These are phyloP conservation scores for Arthrinium puccinioides DNA, from an alignment of 2,329 filamentous ascomycete species.

Conservation along the genomic window DNA sequence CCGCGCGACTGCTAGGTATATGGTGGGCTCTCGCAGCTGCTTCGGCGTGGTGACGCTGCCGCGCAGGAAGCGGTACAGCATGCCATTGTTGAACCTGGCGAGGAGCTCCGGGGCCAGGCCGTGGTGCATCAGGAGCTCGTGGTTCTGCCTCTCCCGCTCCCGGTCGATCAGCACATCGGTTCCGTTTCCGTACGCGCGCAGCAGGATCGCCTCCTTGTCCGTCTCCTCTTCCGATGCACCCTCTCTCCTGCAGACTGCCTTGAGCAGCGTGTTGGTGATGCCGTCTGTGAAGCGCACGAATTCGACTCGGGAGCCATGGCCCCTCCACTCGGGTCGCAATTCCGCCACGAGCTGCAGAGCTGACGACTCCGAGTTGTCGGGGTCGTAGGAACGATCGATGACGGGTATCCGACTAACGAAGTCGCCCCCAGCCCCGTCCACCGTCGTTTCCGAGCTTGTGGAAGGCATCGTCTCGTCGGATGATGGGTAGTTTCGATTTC, in stretches of 20 bases:
- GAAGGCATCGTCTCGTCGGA: too few relatives aligned
- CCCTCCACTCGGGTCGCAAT: slow-evolving; percentile 77
- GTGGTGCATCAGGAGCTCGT: slow-evolving; percentile 78
- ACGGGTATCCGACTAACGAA: slow-evolving; percentile 19
- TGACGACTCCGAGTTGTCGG: slow-evolving; percentile 67
- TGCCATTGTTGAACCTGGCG: slow-evolving; percentile 90
- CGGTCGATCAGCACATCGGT: slow-evolving; percentile 95
- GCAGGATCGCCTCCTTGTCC: slow-evolving; percentile 67
- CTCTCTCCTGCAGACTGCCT: slow-evolving; percentile 62
- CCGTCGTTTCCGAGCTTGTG: too few relatives aligned
- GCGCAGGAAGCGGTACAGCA: slow-evolving; percentile 86
- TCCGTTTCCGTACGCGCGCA: slow-evolving; percentile 89
- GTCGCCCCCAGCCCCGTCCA: neutral
- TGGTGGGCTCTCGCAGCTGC: slow-evolving; percentile 66
- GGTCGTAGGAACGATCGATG: slow-evolving; percentile 74
- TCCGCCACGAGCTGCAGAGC: slow-evolving; percentile 73
- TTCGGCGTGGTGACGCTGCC: slow-evolving; percentile 73
- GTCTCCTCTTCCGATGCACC: slow-evolving; percentile 57
- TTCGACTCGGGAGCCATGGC: slow-evolving; percentile 65
- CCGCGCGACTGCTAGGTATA: slow-evolving; percentile 78
- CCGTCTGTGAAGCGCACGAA: slow-evolving; percentile 93
- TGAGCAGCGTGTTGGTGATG: slow-evolving; percentile 90
- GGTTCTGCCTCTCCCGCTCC: slow-evolving; percentile 71
- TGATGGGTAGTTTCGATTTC: too few relatives aligned
- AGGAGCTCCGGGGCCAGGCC: slow-evolving; percentile 80